phyloP scores from a whole-genome alignment of 768 basidiomycete species.

The Chlorophyllum brunneum region DNA sequence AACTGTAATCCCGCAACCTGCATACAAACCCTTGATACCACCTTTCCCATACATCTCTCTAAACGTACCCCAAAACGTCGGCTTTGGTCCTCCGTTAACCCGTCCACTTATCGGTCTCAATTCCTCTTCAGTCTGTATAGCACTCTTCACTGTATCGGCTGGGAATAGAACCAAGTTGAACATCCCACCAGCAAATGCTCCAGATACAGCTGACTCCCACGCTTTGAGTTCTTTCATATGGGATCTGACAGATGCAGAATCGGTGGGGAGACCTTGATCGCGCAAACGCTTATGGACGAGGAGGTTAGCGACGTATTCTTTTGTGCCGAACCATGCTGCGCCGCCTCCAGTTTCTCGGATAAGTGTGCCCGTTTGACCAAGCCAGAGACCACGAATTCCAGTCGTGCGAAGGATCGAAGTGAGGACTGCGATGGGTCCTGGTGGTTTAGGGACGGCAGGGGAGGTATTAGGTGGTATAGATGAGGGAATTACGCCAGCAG shows the following conservation, averaged over 20 bases:
- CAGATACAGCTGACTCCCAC: constrained; percentile 83
- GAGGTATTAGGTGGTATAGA: not conserved
- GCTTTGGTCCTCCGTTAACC: constrained; percentile 21
- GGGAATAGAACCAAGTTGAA: constrained; percentile 93
- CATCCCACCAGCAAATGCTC: constrained; percentile 80
- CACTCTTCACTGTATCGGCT: constrained; percentile 90
- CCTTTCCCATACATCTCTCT: constrained; percentile 68
- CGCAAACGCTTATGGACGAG: constrained; percentile 52
- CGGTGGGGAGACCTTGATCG: constrained; percentile 10
- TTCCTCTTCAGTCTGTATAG: constrained; percentile 93
- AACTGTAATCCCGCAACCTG: constrained; percentile 90
- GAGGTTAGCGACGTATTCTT: constrained; percentile 66
- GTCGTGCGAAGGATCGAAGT: constrained; percentile 55
- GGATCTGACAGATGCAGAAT: not conserved
- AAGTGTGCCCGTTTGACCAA: constrained; percentile 91
- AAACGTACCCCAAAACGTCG: constrained; percentile 54
- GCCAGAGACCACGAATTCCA: constrained; percentile 89
- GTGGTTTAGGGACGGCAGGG: constrained; percentile 32
- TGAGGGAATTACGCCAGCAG: constrained; percentile 13
- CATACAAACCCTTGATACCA: constrained; percentile 84
- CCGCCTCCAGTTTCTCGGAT: constrained; percentile 91
- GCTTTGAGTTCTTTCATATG: constrained; percentile 40
- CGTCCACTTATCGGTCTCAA: constrained; percentile 44
- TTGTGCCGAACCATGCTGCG: constrained; percentile 87
- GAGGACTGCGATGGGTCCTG: constrained; percentile 74